These are phyloP conservation scores for Meredithiella fracta DNA, from an alignment of 2,329 filamentous ascomycete species.

Conservation along the genomic window DNA sequence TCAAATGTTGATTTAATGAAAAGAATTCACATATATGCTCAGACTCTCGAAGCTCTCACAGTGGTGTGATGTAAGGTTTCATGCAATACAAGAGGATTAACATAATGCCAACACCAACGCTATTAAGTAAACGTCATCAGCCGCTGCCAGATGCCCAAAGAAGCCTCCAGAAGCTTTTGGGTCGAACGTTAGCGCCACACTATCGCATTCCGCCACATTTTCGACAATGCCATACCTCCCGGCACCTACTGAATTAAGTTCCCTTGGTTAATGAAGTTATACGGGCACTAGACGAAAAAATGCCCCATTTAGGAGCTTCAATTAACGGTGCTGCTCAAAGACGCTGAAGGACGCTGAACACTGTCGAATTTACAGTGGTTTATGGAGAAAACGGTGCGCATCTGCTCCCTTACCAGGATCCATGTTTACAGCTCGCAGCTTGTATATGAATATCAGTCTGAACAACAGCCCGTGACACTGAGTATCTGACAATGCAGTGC, in stretches of 20 bases:
- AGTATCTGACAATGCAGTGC: not conserved
- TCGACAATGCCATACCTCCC: not conserved
- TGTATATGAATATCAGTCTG: slow-evolving; percentile 2
- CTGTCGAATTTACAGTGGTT: not conserved
- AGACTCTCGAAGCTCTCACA: not conserved
- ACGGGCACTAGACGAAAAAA: not conserved
- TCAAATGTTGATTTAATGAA: no score
- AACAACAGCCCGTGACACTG: not conserved
- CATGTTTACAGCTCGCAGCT: not conserved
- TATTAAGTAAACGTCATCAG: not conserved
- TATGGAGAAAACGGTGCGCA: not conserved
- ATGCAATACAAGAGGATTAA: not conserved
- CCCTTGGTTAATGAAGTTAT: not conserved
- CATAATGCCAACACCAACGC: not conserved
- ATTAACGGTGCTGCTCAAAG: not conserved
- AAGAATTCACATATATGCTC: no score
- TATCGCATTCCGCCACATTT: not conserved
- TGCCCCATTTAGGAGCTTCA: not conserved
- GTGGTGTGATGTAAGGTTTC: not conserved
- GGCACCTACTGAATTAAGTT: not conserved
- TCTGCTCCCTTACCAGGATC: not conserved
- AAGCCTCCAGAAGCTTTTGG: not conserved
- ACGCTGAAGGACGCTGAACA: not conserved
- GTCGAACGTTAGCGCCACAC: not conserved
- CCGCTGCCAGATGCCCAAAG: not conserved